Conservation (phyloP, 257 asterid species). For the Thymus quinquecostatus region DNA sequence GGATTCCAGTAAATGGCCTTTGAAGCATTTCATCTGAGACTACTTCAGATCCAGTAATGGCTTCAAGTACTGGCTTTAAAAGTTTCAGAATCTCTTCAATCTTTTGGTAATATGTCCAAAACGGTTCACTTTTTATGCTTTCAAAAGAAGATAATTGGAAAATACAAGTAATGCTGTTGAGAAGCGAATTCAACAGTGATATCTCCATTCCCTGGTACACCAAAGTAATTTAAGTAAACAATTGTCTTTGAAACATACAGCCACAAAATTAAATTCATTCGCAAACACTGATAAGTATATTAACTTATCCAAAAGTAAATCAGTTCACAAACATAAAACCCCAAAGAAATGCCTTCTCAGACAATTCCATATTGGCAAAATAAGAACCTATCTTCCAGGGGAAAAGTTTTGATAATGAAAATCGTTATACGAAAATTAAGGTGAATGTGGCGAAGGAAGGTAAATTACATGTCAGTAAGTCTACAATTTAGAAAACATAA, state of each 20-base stretch:
- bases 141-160: slow-evolving; percentile 56
- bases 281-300: background rate
- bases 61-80: slow-evolving; percentile 64
- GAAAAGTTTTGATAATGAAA: background rate
- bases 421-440: background rate
- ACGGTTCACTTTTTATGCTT: slow-evolving; percentile 59
- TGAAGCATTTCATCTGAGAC: slow-evolving; percentile 62
- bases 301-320: background rate
- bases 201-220: slow-evolving; percentile 75
- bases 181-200: slow-evolving; percentile 64
- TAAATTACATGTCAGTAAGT: background rate
- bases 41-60: slow-evolving; percentile 50
- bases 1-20: slow-evolving; percentile 53
- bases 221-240: slow-evolving; percentile 32
- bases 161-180: slow-evolving; percentile 61
- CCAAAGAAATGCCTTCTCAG: background rate
- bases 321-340: background rate
- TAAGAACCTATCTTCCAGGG: slow-evolving; percentile 1
- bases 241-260: slow-evolving; percentile 24
- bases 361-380: slow-evolving; percentile 16
- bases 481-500: background rate
- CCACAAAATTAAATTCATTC: slow-evolving; percentile 3
- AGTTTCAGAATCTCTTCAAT: slow-evolving; percentile 66
- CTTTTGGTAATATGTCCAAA: slow-evolving; percentile 56
- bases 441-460: background rate